Evolutionary conservation across 257 asterid genomes (phyloP), one percentile per base, ranked within the genome.

Genomic region (Nicotiana obtusifolia): DNA sequence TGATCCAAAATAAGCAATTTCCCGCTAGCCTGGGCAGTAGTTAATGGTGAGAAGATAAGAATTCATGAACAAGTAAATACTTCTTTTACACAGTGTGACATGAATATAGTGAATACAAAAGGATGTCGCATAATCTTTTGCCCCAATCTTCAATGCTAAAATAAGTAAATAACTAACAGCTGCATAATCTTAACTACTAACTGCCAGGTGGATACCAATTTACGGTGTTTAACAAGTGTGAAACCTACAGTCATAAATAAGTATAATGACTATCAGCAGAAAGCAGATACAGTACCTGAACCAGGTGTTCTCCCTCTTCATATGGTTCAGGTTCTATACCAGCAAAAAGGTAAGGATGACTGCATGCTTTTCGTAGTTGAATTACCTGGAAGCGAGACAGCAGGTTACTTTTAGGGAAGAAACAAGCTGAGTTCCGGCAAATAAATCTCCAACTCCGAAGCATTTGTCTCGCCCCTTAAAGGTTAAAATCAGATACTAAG

Each of bases 271-370:
- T 49, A 84, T 68, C 61, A 82, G 79, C 77, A 78, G 28, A 9
- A 60, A 57, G 82, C 62, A 77, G 81, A 54, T 41, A 69, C 80
- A 64, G 80, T 90, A 95, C 99, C 99, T 90, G 92, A 85, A 95
- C 95, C 79, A 95, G 92, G 91, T 95, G 99, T 84, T 95, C 97
- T 33, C 99, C 99, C 89, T 95, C 99, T 90, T 92, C 93, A 87
- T 90, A 95, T 20, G 99, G 99, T 82, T 95, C 99, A 60, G 99
- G 98, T 93, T 95, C 99, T 81, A 95, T 93, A 81, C 98, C 98
- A 7, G 95, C 95, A 84, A 95, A 95, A 87, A 95, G 97, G 88
- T 93, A 95, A 2, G 99, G 99, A 83, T 95, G 99, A 85, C 97
- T 95, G 81, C 99, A 95, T 76, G 99, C 97, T 88, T 95, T 95